Conservation (phyloP, 352 stramenopile species). For the Pythium aphanidermatum region DNA sequence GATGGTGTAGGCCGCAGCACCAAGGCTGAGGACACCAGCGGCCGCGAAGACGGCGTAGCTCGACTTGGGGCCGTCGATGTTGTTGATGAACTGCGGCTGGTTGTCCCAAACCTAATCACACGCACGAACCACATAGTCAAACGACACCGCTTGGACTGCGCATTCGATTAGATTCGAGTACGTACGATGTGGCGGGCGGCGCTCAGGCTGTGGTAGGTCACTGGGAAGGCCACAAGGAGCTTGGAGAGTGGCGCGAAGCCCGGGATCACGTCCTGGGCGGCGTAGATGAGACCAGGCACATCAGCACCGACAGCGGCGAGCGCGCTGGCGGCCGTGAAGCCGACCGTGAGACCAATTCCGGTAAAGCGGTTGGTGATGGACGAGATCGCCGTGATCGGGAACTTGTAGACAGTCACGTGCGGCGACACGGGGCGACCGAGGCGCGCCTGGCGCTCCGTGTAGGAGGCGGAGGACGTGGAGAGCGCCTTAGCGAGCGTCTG, state of each 20-base stretch:
- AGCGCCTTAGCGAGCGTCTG: too few species aligned
- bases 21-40: slow-evolving; percentile 32
- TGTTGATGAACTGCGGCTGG: slow-evolving; percentile 85
- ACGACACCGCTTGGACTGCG: too few species aligned
- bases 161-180: too few species aligned
- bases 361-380: slow-evolving; percentile 94
- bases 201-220: slow-evolving; percentile 92
- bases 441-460: slow-evolving; percentile 80
- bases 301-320: slow-evolving; percentile 75
- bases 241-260: slow-evolving; percentile 84
- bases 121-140: too few species aligned
- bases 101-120: slow-evolving; percentile 91
- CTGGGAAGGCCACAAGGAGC: slow-evolving; percentile 90
- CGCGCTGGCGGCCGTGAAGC: slow-evolving; percentile 59
- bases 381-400: slow-evolving; percentile 89
- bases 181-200: slow-evolving; percentile 82
- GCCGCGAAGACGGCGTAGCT: slow-evolving; percentile 57
- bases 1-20: slow-evolving; percentile 11
- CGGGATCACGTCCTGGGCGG: slow-evolving; percentile 60
- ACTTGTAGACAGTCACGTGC: slow-evolving; percentile 96
- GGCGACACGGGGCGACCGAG: slow-evolving; percentile 91
- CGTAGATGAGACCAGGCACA: slow-evolving; percentile 73
- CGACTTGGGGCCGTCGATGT: slow-evolving; percentile 40
- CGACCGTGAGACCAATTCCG: slow-evolving; percentile 78
- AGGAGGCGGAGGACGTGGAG: slow-evolving; percentile 27